These are phyloP conservation scores for Debaryomyces prosopidis DNA, from an alignment of 805 yeast genomes.

Conservation along the genomic window DNA sequence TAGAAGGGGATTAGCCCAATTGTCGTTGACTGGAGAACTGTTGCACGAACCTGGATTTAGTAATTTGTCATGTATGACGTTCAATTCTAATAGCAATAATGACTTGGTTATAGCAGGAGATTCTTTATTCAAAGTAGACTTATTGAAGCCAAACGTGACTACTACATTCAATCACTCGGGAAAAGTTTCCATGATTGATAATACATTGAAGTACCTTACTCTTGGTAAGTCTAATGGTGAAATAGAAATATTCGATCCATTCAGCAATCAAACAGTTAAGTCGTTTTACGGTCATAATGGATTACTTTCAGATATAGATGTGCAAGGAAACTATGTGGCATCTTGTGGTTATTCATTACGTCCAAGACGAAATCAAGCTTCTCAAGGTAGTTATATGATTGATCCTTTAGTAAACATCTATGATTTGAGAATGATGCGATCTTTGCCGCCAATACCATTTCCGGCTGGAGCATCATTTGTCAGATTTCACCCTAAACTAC, in stretches of 20 bases:
- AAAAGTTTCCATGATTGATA: conserved; percentile 47
- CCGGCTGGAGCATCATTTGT: conserved; percentile 88
- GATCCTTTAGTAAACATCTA: conserved; percentile 85
- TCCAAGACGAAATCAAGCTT: conserved; percentile 48
- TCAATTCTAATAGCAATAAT: conserved; percentile 28
- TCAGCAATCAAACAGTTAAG: conserved; percentile 45
- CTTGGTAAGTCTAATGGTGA: conserved; percentile 62
- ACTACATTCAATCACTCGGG: conserved; percentile 40
- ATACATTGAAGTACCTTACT: conserved; percentile 49
- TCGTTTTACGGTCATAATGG: conserved; percentile 62
- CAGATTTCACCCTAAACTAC: conserved; percentile 80
- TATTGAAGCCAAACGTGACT: conserved; percentile 26
- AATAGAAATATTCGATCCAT: conserved; percentile 65
- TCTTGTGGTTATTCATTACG: conserved; percentile 81
- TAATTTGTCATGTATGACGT: conserved; percentile 32
- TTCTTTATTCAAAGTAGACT: conserved; percentile 32
- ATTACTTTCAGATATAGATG: conserved; percentile 61
- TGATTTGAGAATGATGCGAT: conserved; percentile 71
- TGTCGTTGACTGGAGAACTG: conserved; percentile 13
- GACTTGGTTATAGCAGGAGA: conserved; percentile 29
- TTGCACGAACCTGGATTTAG: conserved; percentile 16
- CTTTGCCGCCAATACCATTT: conserved; percentile 79
- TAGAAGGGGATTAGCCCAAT: conserved; percentile 33
- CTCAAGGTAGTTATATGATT: conserved; percentile 33
- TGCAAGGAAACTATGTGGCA: conserved; percentile 63